A percentile compares a stretch with the other conserved stretches of the same genome.
Evolutionary conservation across 2,329 filamentous ascomycete species (phyloP).

Genomic region (Neofusicoccum laricinum): DNA sequence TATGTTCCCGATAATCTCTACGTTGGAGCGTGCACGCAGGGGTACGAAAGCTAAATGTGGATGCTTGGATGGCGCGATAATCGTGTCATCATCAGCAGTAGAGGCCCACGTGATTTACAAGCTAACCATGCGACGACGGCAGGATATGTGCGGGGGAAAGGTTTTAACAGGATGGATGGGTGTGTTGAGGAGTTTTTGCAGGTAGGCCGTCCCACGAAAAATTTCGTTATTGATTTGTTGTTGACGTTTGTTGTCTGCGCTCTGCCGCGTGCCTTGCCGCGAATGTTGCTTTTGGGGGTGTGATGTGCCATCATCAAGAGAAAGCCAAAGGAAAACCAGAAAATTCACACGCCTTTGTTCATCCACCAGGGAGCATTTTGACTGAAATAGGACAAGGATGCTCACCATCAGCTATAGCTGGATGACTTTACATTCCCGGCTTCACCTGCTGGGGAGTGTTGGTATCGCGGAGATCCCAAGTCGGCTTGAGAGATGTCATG

Average conservation of each 20-base stretch:
- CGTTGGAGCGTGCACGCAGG: neutral
- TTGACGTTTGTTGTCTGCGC: neutral
- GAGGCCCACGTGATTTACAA: neutral
- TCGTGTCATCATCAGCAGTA: slow-evolving; percentile 5
- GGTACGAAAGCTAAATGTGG: neutral
- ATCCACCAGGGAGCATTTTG: neutral
- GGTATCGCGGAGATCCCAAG: slow-evolving; percentile 47
- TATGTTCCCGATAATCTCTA: slow-evolving; percentile 4
- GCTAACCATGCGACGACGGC: slow-evolving; percentile 5
- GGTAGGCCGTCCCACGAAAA: slow-evolving; percentile 10
- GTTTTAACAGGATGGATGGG: neutral
- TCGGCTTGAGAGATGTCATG: slow-evolving; percentile 55
- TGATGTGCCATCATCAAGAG: slow-evolving; percentile 3
- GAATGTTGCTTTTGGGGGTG: slow-evolving; percentile 1
- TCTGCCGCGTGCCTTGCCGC: neutral
- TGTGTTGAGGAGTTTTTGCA: neutral
- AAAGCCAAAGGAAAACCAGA: slow-evolving; percentile 3
- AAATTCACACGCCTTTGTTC: neutral
- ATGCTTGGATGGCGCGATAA: neutral
- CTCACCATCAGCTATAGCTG: neutral
- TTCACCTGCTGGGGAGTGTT: slow-evolving; percentile 2
- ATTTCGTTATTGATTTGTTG: slow-evolving; percentile 7
- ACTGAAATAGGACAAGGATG: neutral
- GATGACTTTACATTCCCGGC: neutral
- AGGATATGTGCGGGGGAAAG: neutral